These are phyloP conservation scores for Aspergillus piperis DNA, from an alignment of 2,329 filamentous ascomycete species.

Conservation along the genomic window DNA sequence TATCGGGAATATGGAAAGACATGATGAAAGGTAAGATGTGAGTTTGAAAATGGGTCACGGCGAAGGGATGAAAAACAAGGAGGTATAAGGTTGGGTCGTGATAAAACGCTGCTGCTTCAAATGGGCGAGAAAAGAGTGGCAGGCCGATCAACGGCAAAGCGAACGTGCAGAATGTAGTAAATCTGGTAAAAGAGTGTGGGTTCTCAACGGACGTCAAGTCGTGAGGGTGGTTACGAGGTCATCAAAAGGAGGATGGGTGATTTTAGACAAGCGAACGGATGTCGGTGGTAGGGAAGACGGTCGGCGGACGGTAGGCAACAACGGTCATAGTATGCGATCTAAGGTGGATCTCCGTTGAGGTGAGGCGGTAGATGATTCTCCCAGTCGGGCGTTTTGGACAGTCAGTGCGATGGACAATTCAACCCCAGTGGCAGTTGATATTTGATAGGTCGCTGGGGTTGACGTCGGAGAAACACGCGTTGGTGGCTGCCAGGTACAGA, in stretches of 20 bases:
- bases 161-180: conserved; percentile 16
- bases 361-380: conserved; percentile 12
- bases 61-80: conserved; percentile 9
- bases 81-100: conserved; percentile 8
- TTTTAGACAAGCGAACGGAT: conserved; percentile 23
- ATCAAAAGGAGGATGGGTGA: conserved; percentile 22
- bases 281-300: conserved; percentile 16
- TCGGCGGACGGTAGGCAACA: conserved; percentile 15
- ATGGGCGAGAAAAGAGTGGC: conserved; percentile 25
- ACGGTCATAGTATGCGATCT: conserved; percentile 27
- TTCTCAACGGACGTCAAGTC: conserved; percentile 40
- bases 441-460: conserved; percentile 16
- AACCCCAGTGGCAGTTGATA: conserved; percentile 12
- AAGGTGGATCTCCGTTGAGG: conserved; percentile 16
- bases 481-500: conserved; percentile 18
- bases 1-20: conserved; percentile 27
- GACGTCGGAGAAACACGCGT: conserved; percentile 23
- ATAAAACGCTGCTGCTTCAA: neutral
- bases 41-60: conserved; percentile 9
- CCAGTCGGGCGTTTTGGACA: conserved; percentile 13
- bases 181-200: conserved; percentile 29
- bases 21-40: conserved; percentile 25
- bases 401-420: conserved; percentile 13
- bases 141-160: conserved; percentile 35
- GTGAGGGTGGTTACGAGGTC: conserved; percentile 33